Base-by-base conservation (phyloP, 2,329 filamentous ascomycete species). In the Zalaria obscura region DNA sequence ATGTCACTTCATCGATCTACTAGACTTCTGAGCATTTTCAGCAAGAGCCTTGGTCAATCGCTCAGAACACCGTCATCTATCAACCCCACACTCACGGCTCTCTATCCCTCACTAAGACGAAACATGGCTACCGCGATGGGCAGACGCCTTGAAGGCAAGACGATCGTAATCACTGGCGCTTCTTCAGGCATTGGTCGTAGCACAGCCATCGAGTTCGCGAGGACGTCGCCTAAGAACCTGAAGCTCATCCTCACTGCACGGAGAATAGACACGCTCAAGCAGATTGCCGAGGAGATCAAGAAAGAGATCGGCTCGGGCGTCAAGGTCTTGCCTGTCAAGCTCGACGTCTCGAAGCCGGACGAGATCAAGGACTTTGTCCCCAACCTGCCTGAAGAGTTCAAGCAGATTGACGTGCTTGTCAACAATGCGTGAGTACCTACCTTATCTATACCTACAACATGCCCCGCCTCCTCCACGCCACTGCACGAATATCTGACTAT, bases 141-240 rank as follows among this genome's bases (percentile, higher is more conserved):
- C 48, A 82, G 86, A 62, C 87, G 89, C 67, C 83, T 98, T 46
- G 74, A 82, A 55, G 87, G 87, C 73, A 96, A 96, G 69, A 96
- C 87, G 4, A 70, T 96, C 45, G 64, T 96, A 43, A 75, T 98
- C 48, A 96, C 91, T 4, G 91, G 91, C 43, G 91, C 91, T 28
- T 91, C 83, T 3, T 93, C 86, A 18, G 91, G 91, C 47, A 96
- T 98, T 62, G 91, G 91, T 25, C 76, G 73, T 42, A 76, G 74
- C 52, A 81, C 75, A 11, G 91, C 89, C n/a, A 68, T 91, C 49
- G 91, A 96, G 62, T 98, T 96, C 57, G 91, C 91, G 26, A 78
- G 85, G 43, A 89, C 88, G 2, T 75, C 82, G 25, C 86, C 86
- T 5, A 72, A 78, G 42, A 74, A 82, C 59, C 70, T 96, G 50